phyloP scores from a whole-genome alignment of 129 eudicot species.

The Escallonia rubra region DNA sequence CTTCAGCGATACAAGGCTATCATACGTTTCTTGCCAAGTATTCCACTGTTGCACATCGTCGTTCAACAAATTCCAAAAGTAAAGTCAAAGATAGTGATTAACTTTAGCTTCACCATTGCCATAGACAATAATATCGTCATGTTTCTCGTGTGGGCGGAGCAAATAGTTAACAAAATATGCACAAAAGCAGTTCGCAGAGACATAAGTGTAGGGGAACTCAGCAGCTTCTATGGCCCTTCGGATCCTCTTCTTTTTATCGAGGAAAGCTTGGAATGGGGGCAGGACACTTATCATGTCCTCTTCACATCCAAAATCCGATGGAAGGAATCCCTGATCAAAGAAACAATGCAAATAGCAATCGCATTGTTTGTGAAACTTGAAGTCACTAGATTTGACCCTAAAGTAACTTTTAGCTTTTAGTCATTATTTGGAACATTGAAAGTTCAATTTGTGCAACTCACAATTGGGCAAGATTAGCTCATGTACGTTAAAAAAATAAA shows the following conservation, averaged over 20 bases:
- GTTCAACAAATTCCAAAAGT: too few species aligned
- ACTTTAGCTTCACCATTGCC: constrained; percentile 36
- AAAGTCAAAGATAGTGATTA: background rate
- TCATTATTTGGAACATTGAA: too few species aligned
- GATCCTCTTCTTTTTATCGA: constrained; percentile 26
- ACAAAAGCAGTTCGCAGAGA: constrained; percentile 28
- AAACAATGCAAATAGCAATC: too few species aligned
- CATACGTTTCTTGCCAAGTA: too few species aligned
- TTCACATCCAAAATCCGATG: constrained; percentile 39
- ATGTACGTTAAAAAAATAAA: too few species aligned
- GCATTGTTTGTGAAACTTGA: too few species aligned
- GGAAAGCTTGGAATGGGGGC: background rate
- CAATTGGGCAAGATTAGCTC: too few species aligned
- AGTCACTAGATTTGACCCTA: too few species aligned
- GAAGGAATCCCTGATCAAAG: constrained; percentile 24
- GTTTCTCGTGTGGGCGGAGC: background rate
- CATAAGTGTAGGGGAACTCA: constrained; percentile 29
- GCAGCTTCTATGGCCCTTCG: constrained; percentile 36
- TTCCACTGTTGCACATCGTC: too few species aligned
- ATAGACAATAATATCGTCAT: constrained; percentile 17
- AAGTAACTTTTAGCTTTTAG: too few species aligned
- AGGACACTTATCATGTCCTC: constrained; percentile 21
- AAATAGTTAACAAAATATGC: constrained; percentile 31
- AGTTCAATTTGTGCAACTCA: too few species aligned
- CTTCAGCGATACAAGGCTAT: too few species aligned